Evolutionary conservation across 2,329 filamentous ascomycete species (phyloP).

Genomic region (Alternaria alternata): DNA sequence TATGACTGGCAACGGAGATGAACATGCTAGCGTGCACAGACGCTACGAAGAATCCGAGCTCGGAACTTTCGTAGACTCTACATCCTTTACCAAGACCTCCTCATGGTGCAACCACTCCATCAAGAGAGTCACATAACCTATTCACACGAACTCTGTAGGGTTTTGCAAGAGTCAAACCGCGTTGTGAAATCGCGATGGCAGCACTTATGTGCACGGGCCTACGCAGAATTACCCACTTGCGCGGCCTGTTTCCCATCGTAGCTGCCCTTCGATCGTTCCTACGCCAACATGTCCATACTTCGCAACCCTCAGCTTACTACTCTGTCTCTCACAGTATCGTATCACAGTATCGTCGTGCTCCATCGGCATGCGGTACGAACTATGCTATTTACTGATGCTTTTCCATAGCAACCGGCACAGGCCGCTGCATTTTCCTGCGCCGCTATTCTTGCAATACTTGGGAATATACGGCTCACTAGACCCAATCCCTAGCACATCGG

Average conservation of each 20-base stretch:
- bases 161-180: background rate
- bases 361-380: background rate
- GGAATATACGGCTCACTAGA: background rate
- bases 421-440: background rate
- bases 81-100: background rate
- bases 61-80: background rate
- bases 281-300: background rate
- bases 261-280: background rate
- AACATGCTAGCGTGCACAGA: conserved; percentile 16
- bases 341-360: background rate
- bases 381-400: background rate
- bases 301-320: background rate
- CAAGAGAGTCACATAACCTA: background rate
- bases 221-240: background rate
- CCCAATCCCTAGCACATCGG: too few species aligned
- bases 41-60: background rate
- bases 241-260: background rate
- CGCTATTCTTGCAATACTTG: background rate
- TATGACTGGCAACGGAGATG: conserved; percentile 6
- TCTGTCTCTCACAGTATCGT: background rate
- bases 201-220: background rate
- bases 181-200: background rate
- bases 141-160: background rate
- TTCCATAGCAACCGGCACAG: background rate
- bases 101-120: background rate